Evolutionary conservation across 1,284 basidiomycete genomes (phyloP), one percentile per base, ranked within the genome.

Genomic region (Uromyces viciae-fabae): DNA sequence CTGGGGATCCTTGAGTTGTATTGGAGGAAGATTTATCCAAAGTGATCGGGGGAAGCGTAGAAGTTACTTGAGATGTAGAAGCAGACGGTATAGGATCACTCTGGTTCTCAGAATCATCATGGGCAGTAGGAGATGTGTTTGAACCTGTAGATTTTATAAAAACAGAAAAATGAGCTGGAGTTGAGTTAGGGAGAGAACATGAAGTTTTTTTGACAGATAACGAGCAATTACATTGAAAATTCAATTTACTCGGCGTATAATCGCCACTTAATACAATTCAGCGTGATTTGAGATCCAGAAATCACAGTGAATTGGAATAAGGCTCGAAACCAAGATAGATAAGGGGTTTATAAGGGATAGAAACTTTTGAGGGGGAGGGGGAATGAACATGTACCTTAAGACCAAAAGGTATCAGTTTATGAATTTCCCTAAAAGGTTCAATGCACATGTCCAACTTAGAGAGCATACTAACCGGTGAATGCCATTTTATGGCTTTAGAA

Each of bases 181-280:
- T n/a, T n/a, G n/a, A n/a, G n/a, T n/a, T 38, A 11, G 58, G 58
- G 28, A 60, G 36, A 60, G 58, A 31, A 14, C 28, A 22, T 31
- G 58, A 60, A 14, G 36, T 31, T 33, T 60, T 60, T 11, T 5
- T 60, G 28, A 60, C 36, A 5, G 58, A 25, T 5, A 11, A 28
- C 19, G 14, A 22, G 11, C 28, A 60, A 5, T 31, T 11, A 38
- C 42, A 60, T 11, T 4, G 49, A 54, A 75, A 75, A n/a, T 22
- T 33, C 7, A 75, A n/a, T 2, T 1, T 49, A 1, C 33, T 38
- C 14, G 25, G 5, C 2, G 52, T 36, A 28, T 38, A 75, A 54
- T 75, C 54, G 15, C 72, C 25, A 38, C 72, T 75, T 19, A 75
- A 40, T 15, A 75, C 36, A 25, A 75, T 75, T 8, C 15, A 17